Evolutionary conservation across 169 alveolate genomes (phyloP), one percentile per base, ranked within the genome.

Genomic region (Cryptosporidium andersoni): DNA sequence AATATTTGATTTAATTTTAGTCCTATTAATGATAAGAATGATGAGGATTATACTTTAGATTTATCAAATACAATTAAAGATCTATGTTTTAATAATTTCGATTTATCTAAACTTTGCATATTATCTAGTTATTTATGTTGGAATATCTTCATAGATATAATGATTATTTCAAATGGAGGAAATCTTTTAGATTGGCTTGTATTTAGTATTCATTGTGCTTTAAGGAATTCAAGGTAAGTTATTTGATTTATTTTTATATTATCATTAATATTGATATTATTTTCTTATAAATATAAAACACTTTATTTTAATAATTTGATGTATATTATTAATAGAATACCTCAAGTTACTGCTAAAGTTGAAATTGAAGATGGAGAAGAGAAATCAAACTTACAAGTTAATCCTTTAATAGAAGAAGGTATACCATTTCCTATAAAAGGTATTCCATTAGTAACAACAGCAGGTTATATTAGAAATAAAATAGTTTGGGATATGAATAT

Each of bases 401-500:
- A 60, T 2, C 85, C 85, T 9, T 74, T 51, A 8, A 9, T 56
- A 58, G 16, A 64, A 4, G 16, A 66, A 14, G 85, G 85, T 7
- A 74, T 37, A 4, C 47, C 12, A 2, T 74, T 74, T n/a, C 85
- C 85, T 16, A 58, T 36, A 4, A 40, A 74, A 42, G 67, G 60
- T 45, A 43, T 74, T 1, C 85, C 85, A 11, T 36, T 74, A 12
- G 60, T 74, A 42, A 58, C 55, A 43, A 58, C 85, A 3, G 85
- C 85, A 12, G 85, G 85, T 7, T 74, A 51, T 40, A 74, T 74
- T 34, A 55, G 68, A 43, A 68, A 68, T 3, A 74, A 74, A 58
- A 63, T 74, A 7, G 12, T 74, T 43, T 74, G 85, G 85, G 85
- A 74, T 43, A 74, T 74, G 85, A 58, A 74, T 16, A 74, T 74